A percentile compares a stretch with the other conserved stretches of the same genome.
phyloP scores from a whole-genome alignment of 148 eudicot genomes.

The Dysphania ambrosioides region DNA sequence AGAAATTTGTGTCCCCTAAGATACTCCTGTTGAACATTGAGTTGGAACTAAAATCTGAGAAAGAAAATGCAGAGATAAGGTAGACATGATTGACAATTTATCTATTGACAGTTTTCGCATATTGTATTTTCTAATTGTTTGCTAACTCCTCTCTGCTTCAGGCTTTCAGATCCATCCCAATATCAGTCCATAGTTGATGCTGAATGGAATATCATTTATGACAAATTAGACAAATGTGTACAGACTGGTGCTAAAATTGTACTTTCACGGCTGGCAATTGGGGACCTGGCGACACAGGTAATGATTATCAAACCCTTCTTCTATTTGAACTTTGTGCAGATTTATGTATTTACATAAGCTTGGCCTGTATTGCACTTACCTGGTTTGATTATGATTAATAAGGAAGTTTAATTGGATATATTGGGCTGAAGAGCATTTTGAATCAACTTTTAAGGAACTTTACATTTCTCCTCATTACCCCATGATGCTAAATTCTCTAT shows the following conservation, averaged over 20 bases:
- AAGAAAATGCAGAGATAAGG: slow-evolving; percentile 99
- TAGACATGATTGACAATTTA: slow-evolving; percentile 14
- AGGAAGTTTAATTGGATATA: too few relatives aligned
- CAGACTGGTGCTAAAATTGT: slow-evolving; percentile 97
- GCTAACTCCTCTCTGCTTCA: slow-evolving; percentile 23
- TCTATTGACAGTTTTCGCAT: neutral
- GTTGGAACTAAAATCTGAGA: slow-evolving; percentile 93
- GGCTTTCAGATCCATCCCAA: slow-evolving; percentile 89
- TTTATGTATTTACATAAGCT: neutral
- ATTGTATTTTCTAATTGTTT: neutral
- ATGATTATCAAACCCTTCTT: neutral
- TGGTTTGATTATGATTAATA: too few relatives aligned
- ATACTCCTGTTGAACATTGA: slow-evolving; percentile 88
- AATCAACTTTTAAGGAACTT: too few relatives aligned
- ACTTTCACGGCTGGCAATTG: slow-evolving; percentile 94
- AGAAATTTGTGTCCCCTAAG: slow-evolving; percentile 77
- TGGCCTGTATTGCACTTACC: neutral
- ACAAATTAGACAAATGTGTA: slow-evolving; percentile 93
- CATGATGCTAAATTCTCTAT: too few relatives aligned
- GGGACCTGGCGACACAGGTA: slow-evolving; percentile 97
- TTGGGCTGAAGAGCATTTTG: too few relatives aligned
- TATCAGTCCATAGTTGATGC: slow-evolving; percentile 99
- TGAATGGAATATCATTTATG: slow-evolving; percentile 97
- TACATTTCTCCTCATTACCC: too few relatives aligned
- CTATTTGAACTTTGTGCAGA: neutral